These are phyloP conservation scores for Eimeria acervulina DNA, from an alignment of 169 alveolate species.

Conservation along the genomic window DNA sequence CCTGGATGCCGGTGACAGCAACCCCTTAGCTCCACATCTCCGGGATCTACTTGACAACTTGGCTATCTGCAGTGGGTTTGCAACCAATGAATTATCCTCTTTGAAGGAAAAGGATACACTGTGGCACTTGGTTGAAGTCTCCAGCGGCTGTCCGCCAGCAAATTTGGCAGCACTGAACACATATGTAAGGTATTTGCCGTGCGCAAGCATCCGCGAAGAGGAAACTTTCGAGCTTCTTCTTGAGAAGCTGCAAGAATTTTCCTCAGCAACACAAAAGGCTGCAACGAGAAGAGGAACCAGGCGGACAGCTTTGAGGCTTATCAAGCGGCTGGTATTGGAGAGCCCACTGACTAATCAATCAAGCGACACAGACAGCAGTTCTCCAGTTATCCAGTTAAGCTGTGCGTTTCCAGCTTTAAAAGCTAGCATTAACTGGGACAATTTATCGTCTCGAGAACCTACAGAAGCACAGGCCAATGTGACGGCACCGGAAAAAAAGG, in stretches of 20 bases:
- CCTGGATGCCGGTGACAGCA: not conserved
- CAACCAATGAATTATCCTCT: not conserved
- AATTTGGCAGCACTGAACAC: conserved; percentile 53
- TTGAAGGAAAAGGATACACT: not conserved
- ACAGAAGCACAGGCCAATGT: not conserved
- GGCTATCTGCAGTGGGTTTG: not conserved
- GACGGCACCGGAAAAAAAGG: not conserved
- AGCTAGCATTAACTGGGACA: not conserved
- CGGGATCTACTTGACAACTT: conserved; percentile 27
- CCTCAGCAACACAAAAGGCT: conserved; percentile 50
- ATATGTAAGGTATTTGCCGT: conserved; percentile 11
- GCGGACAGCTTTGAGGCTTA: conserved; percentile 45
- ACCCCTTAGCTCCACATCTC: not conserved
- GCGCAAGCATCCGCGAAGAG: conserved; percentile 15
- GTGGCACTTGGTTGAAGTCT: conserved; percentile 1
- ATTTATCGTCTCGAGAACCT: not conserved
- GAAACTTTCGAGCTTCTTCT: not conserved
- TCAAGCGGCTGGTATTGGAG: conserved; percentile 19
- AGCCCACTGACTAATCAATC: not conserved
- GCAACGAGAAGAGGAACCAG: not conserved
- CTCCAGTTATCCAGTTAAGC: not conserved
- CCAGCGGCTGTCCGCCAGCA: not conserved
- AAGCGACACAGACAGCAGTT: not conserved
- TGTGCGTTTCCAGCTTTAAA: not conserved
- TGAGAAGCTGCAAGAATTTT: conserved; percentile 22